phyloP scores from a whole-genome alignment of 2,329 filamentous ascomycete genomes.

The Sphaerostilbella broomeana region DNA sequence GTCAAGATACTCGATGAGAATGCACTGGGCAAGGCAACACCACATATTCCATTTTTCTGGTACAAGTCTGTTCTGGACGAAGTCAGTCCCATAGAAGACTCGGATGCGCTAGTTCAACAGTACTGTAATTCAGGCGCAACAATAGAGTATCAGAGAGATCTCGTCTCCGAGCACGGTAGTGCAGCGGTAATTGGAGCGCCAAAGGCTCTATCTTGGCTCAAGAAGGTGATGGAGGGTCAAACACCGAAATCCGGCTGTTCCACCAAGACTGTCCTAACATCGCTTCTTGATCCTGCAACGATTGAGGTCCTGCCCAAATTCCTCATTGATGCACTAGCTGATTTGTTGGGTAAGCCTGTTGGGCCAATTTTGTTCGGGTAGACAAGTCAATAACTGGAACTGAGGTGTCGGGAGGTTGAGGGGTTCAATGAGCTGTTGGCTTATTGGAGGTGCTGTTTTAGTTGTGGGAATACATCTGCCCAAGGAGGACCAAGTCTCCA shows the following conservation, averaged over 20 bases:
- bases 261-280: too few species aligned
- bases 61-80: slow-evolving; percentile 45
- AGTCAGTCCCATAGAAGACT: slow-evolving; percentile 35
- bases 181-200: slow-evolving; percentile 13
- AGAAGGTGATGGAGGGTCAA: slow-evolving; percentile 10
- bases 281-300: too few species aligned
- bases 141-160: slow-evolving; percentile 37
- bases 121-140: slow-evolving; percentile 36
- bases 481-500: too few species aligned
- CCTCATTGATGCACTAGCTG: too few species aligned
- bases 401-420: too few species aligned
- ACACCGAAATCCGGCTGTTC: not conserved
- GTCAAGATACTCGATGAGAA: slow-evolving; percentile 23
- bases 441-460: too few species aligned
- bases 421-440: too few species aligned
- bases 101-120: slow-evolving; percentile 34
- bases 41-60: slow-evolving; percentile 41
- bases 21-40: slow-evolving; percentile 29
- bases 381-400: too few species aligned
- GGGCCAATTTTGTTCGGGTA: too few species aligned
- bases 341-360: too few species aligned
- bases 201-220: slow-evolving; percentile 14
- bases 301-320: too few species aligned
- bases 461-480: too few species aligned
- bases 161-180: slow-evolving; percentile 32